phyloP scores from a whole-genome alignment of 352 stramenopile species.

The Globisporangium parvum region DNA sequence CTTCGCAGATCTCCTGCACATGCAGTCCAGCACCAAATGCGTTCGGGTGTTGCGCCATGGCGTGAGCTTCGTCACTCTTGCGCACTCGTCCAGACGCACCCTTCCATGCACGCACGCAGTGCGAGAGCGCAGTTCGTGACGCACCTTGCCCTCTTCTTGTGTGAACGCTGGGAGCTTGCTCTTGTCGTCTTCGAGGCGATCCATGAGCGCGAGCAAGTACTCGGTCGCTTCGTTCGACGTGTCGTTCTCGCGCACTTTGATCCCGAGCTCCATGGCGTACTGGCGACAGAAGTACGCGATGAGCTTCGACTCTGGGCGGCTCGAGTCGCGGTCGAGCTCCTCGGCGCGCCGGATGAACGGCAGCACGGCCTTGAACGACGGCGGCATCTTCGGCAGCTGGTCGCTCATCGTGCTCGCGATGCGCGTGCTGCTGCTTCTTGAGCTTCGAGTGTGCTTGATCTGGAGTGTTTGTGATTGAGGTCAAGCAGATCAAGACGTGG shows the following conservation, averaged over 20 bases:
- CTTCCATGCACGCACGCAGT: background rate
- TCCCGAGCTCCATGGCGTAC: slow-evolving; percentile 85
- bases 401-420: slow-evolving; percentile 40
- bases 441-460: too few species aligned
- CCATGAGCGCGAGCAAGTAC: slow-evolving; percentile 89
- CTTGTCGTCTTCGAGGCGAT: slow-evolving; percentile 91
- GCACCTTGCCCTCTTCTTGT: slow-evolving; percentile 87
- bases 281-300: slow-evolving; percentile 93
- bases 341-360: slow-evolving; percentile 93
- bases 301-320: slow-evolving; percentile 88
- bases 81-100: background rate
- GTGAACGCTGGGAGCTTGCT: slow-evolving; percentile 85
- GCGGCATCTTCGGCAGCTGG: slow-evolving; percentile 73
- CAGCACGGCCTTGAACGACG: slow-evolving; percentile 92
- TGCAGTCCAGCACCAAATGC: background rate
- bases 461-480: background rate
- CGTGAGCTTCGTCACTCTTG: too few species aligned
- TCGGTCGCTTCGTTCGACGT: slow-evolving; percentile 73
- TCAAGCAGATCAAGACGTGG: background rate
- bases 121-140: slow-evolving; percentile 3
- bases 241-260: slow-evolving; percentile 82
- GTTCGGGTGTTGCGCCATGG: background rate
- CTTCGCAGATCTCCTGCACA: slow-evolving; percentile 70
- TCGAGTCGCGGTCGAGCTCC: slow-evolving; percentile 91
- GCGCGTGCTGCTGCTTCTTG: slow-evolving; percentile 7